Evolutionary conservation across 106 monocot species (phyloP), one percentile per base, ranked within the genome.

Genomic region (Hemerocallis citrina): DNA sequence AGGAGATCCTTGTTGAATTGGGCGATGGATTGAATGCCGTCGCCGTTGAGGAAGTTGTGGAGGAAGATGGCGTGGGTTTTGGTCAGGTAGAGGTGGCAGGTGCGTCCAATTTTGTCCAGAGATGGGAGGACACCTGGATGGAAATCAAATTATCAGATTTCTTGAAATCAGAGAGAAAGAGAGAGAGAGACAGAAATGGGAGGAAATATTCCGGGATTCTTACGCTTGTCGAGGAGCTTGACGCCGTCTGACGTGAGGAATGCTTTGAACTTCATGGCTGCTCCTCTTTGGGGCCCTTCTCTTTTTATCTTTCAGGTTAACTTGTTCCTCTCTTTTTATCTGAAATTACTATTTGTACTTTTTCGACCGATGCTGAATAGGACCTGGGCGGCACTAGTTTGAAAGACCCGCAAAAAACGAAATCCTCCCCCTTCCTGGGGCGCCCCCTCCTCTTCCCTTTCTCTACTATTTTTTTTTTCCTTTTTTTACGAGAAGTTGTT

Each of bases 201-300:
- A 31, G 19, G 37, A 23, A n/a, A n/a, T n/a, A n/a, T n/a, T n/a
- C n/a, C n/a, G 16, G 16, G 16, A 48, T 17, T 16, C 45, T 65
- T 74, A 89, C 94, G 85, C 74, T 84, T 96, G 76, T 96, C 90
- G 63, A 96, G 90, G 63, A 96, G 81, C 55, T 60, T 57, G 84
- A 96, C 75, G 57, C 95, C 90, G 31, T 96, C 95, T 14, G 68
- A 39, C 34, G 86, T 96, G 68, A 96, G 72, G 61, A 81, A 75
- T 14, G 95, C 95, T 82, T 81, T 96, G 74, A 96, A 90, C 72
- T 96, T 96, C 95, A 96, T 95, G 56, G 57, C 5, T 54, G 3
- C 6, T 30, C 15, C 3, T 9, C 7, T 41, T 37, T 37, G 19
- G 6, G 31, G 1, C n/a, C n/a, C n/a, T n/a, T n/a, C n/a, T n/a